phyloP scores from a whole-genome alignment of 2,329 filamentous ascomycete species.

The Penicillium sp. region DNA sequence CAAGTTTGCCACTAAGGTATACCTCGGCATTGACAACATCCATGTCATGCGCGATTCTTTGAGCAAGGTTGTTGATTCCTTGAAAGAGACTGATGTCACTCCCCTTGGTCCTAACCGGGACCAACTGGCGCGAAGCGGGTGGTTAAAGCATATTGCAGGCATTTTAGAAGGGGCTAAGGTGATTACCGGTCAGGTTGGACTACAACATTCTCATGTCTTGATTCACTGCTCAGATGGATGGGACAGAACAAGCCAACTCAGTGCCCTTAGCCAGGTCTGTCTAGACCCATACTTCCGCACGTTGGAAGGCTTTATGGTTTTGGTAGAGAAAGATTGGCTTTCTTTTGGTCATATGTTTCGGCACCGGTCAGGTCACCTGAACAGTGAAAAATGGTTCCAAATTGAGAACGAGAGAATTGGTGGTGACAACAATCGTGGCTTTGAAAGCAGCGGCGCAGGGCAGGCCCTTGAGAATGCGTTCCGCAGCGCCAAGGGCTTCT shows the following conservation, averaged over 20 bases:
- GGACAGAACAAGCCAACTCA: slow-evolving; percentile 95
- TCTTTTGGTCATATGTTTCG: slow-evolving; percentile 98
- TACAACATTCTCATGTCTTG: slow-evolving; percentile 90
- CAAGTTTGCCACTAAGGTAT: slow-evolving; percentile 85
- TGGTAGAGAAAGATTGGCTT: slow-evolving; percentile 97
- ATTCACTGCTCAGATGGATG: slow-evolving; percentile 99
- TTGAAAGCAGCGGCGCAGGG: slow-evolving; percentile 49
- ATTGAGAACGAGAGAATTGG: slow-evolving; percentile 78
- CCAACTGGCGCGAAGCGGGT: slow-evolving; percentile 77
- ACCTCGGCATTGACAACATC: slow-evolving; percentile 96
- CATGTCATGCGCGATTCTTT: slow-evolving; percentile 96
- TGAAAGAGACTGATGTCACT: slow-evolving; percentile 90
- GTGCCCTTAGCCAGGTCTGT: slow-evolving; percentile 87
- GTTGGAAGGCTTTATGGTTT: slow-evolving; percentile 87
- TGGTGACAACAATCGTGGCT: slow-evolving; percentile 47
- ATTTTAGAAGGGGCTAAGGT: slow-evolving; percentile 81
- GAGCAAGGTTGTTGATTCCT: slow-evolving; percentile 79
- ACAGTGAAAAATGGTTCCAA: slow-evolving; percentile 91
- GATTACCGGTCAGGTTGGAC: slow-evolving; percentile 83
- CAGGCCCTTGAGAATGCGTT: slow-evolving; percentile 86
- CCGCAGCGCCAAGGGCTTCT: slow-evolving; percentile 82
- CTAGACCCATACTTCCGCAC: slow-evolving; percentile 95
- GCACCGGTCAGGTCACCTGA: slow-evolving; percentile 82
- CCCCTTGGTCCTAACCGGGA: slow-evolving; percentile 80
- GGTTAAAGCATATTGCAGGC: slow-evolving; percentile 84